Conservation (phyloP, 2,329 filamentous ascomycete species). For the Pyrenophora teres region DNA sequence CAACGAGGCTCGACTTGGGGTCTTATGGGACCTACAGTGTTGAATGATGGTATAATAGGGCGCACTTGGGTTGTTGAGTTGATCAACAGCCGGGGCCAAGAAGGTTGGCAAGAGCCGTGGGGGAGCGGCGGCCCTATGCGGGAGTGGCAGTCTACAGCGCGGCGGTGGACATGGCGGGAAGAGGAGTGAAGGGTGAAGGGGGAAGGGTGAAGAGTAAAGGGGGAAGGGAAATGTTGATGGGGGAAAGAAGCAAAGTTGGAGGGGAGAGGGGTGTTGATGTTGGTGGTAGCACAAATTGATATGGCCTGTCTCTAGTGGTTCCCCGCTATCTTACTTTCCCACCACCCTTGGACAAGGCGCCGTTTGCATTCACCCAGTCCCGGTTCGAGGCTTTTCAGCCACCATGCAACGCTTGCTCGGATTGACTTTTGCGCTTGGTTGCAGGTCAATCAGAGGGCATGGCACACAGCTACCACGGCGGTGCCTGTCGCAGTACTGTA, state of each 20-base stretch:
- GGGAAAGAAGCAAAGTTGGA: constrained; percentile 17
- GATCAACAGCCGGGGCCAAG: constrained; percentile 29
- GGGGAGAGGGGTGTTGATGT: constrained; percentile 20
- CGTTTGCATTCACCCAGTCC: constrained; percentile 31
- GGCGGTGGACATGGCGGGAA: constrained; percentile 21
- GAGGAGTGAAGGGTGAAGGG: constrained; percentile 2
- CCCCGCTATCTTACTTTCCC: constrained; percentile 34
- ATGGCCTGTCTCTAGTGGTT: constrained; percentile 31
- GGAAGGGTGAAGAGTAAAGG: constrained; percentile 1
- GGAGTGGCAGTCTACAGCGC: constrained; percentile 33
- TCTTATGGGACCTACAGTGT: constrained; percentile 9
- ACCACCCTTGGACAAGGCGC: constrained; percentile 33
- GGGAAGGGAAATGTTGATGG: background rate
- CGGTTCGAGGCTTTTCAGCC: constrained; percentile 37
- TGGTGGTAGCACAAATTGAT: constrained; percentile 40
- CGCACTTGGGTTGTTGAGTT: constrained; percentile 21
- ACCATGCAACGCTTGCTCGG: constrained; percentile 31
- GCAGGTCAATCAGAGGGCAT: constrained; percentile 17
- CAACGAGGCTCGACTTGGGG: constrained; percentile 2
- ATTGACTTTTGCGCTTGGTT: constrained; percentile 27
- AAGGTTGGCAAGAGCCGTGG: constrained; percentile 18
- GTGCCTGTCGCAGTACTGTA: constrained; percentile 3
- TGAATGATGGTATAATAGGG: constrained; percentile 9
- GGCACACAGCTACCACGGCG: constrained; percentile 12
- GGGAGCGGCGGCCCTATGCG: constrained; percentile 18